Base-by-base conservation (phyloP, 73 alveolate species). In the Durusdinium trenchii region DNA sequence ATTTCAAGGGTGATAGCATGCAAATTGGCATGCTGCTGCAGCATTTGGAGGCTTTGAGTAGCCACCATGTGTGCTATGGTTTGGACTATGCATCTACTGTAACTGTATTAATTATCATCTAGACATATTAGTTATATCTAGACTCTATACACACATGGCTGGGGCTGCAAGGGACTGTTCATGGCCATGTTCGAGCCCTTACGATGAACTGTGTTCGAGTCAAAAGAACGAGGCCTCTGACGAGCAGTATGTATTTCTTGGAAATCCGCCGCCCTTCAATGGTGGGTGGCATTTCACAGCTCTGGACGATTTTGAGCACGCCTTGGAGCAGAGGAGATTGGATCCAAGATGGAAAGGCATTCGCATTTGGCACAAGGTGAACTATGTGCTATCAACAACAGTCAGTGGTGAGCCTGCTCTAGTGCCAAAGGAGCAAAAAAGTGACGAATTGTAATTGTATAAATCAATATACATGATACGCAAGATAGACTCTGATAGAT, bases 241-340 rank as follows among this genome's bases (percentile, higher is more conserved):
- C 18, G 97, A 91, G 54, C 97, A 91, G 75, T 91, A 91, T 36
- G 60, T 91, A 1, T 91, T 91, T 54, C n/a, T 91, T 2, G 97
- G 97, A 43, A 51, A 47, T 32, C 97, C 97, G 35, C 97, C 97
- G 60, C 97, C 97, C 43, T 91, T 91, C 87, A 91, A 91, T 48
- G 97, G 97, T 7, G 97, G 97, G 16, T 91, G 97, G 97, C 97
- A 91, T 20, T 91, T 91, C 36, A 91, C 97, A 20, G 97, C 97
- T 6, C 45, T 91, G 43, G 67, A 91, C n/a, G 97, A 91, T 54
- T 91, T 91, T 36, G 97, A 91, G 87, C 97, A 91, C 46, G 71
- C 46, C 48, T 6, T 9, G 35, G 69, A 64, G 73, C 97, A 91
- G 75, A 38, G 43, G 48, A 51, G 54, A 14, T 45, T 91, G 73